Base-by-base conservation (phyloP, 75 land plant species). In the Pinus tabuliformis region DNA sequence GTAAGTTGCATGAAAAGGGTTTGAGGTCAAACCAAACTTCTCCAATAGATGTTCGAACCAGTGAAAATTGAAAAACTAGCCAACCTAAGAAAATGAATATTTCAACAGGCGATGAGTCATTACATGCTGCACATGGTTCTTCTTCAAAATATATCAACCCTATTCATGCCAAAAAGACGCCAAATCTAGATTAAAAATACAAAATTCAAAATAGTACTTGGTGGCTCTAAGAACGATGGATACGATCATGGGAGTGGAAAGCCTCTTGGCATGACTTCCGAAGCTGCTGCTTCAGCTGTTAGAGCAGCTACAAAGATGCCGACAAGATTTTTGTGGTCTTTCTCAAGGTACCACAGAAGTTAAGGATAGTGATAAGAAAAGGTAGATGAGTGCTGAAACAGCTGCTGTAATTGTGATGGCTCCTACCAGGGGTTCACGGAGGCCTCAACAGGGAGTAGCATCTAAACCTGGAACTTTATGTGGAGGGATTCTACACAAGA, bases 341-440 rank as follows among this genome's bases (percentile, higher is more conserved):
- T 59, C 58, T 28, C 61, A 12, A 56, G 76, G 5, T n/a, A 57
- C 26, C 13, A 37, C 20, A n/a, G 22, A 17, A 76, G 54, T 11
- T 11, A 58, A 64, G 72, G 30, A 62, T 21, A 62, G 57, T 17
- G 62, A 68, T 73, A 59, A 14, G 73, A 86, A 24, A n/a, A 74
- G 57, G 71, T 86, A 81, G 20, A 73, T 86, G 74, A 78, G 76
- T 65, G 70, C 81, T 33, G 92, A 92, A 85, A 90, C 89, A 59
- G 92, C 90, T 59, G 90, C 90, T 68, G 97, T 89, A 49, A 87
- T 85, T 71, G 90, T 94, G 33, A 68, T 86, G 77, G 97, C 94
- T 72, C 95, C 95, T 14, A 92, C 90, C 14, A 87, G 92, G 66
- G 93, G 96, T 62, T 30, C 72, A 22, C 83, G 81, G 56, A 62